Base-by-base conservation (phyloP, 2,329 filamentous ascomycete species). In the Arthrobotrys megalospora region DNA sequence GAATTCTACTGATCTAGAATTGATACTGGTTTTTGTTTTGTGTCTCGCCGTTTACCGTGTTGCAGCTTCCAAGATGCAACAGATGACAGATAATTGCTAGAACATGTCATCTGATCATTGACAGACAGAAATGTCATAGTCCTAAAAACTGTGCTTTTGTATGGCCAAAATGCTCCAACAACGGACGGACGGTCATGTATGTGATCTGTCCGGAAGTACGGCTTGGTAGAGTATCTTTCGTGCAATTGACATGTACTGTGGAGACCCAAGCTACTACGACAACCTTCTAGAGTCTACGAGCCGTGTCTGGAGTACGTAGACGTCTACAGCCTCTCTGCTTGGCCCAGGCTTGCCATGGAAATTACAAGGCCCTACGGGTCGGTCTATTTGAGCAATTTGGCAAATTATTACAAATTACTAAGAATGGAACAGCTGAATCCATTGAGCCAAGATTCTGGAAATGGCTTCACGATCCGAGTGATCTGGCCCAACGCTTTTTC, bases 11-110 rank as follows among this genome's bases (percentile, higher is more conserved):
- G 60, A n/a, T 43, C 53, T 60, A 60, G 24, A 45, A 28, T 32
- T 62, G 14, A 6, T 12, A 19, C 28, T 6, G 21, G 48, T 47
- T 19, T 52, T 5, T 21, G 28, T 21, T 38, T 24, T 16, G 41
- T 21, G 32, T 58, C n/a, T n/a, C n/a, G n/a, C n/a, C n/a, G n/a
- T n/a, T n/a, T n/a, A 12, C 14, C 21, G 60, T 64, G 60, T 64
- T 64, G 60, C 2, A 21, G 28, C 60, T 43, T 19, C 43, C 60
- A 47, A 64, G 55, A 60, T 60, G 36, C 55, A 60, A 60, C 55
- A 60, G 10, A 64, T 64, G 60, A 32, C 43, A 64, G 43, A 64
- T 64, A 64, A 47, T 64, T 64, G 43, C 24, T 47, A 47, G 41
- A 64, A 34, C 4, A 16, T 47, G 43, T 64, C 60, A 64, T 47